These are phyloP conservation scores for Metschnikowia henanensis DNA, from an alignment of 805 yeast genomes.

Conservation along the genomic window DNA sequence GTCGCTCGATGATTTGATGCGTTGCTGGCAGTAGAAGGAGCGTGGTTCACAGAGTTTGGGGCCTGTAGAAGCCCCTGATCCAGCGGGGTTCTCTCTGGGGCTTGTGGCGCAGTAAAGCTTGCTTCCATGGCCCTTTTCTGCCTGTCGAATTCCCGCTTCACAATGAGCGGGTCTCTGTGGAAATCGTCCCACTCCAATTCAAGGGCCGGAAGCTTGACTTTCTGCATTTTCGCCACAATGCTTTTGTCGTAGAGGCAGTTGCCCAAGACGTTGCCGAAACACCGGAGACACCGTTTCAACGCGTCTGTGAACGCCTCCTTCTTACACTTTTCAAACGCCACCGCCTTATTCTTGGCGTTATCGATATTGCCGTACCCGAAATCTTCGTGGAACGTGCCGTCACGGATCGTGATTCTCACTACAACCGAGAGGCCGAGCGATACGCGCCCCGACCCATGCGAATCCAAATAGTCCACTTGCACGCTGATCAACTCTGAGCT, in stretches of 20 bases:
- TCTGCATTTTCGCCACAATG: slow-evolving; percentile 51
- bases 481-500: slow-evolving; percentile 64
- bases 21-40: no score
- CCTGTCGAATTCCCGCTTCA: slow-evolving; percentile 28
- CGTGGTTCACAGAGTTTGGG: no score
- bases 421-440: slow-evolving; percentile 70
- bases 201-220: slow-evolving; percentile 32
- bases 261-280: slow-evolving; percentile 79
- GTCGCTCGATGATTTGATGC: background rate
- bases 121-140: background rate
- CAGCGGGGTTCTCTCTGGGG: background rate
- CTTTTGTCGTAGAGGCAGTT: slow-evolving; percentile 82
- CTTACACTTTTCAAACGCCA: slow-evolving; percentile 77
- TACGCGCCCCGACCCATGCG: slow-evolving; percentile 48
- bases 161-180: slow-evolving; percentile 37
- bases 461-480: slow-evolving; percentile 71
- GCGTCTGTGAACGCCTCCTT: slow-evolving; percentile 89
- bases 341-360: slow-evolving; percentile 64
- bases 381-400: slow-evolving; percentile 81
- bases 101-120: background rate
- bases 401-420: slow-evolving; percentile 70
- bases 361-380: slow-evolving; percentile 76
- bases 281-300: slow-evolving; percentile 71
- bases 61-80: no score
- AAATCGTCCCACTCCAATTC: slow-evolving; percentile 34